Evolutionary conservation across 106 monocot species (phyloP).

Genomic region (Dioscorea dumetorum): DNA sequence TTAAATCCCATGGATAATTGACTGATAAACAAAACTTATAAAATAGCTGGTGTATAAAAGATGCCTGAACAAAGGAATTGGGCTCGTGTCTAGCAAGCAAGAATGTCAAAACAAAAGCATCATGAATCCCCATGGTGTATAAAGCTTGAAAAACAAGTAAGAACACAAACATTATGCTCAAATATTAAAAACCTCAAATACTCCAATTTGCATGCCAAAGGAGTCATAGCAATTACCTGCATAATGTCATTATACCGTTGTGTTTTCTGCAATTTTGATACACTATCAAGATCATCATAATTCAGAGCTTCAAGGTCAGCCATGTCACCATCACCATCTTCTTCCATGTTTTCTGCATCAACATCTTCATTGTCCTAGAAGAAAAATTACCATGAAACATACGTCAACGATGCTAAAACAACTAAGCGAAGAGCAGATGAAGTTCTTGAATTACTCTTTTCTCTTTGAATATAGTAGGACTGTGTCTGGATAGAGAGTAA

Average conservation of each 20-base stretch:
- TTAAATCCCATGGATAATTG: background rate
- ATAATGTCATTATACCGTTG: constrained; percentile 90
- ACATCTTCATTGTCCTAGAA: constrained; percentile 61
- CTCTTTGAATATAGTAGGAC: too few relatives aligned
- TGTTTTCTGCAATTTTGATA: constrained; percentile 91
- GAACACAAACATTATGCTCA: too few relatives aligned
- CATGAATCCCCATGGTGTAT: too few relatives aligned
- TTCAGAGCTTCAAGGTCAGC: constrained; percentile 85
- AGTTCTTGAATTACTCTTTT: too few relatives aligned
- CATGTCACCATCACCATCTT: constrained; percentile 69
- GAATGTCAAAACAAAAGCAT: background rate
- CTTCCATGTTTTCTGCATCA: constrained; percentile 64
- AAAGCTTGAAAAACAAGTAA: too few relatives aligned
- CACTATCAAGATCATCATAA: constrained; percentile 91
- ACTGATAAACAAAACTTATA: background rate
- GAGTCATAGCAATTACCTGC: constrained; percentile 39
- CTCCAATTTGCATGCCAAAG: background rate
- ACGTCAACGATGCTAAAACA: background rate
- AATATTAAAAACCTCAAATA: background rate
- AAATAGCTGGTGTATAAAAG: background rate
- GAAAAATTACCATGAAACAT: background rate
- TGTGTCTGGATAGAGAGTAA: too few relatives aligned
- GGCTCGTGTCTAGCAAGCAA: background rate
- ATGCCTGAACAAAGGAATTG: background rate
- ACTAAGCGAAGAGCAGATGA: background rate